Percentiles rank a stretch among this genome's conserved stretches.
Conservation (phyloP, 371 early-diverging fungal species). For the Actinomortierella wolfii region DNA sequence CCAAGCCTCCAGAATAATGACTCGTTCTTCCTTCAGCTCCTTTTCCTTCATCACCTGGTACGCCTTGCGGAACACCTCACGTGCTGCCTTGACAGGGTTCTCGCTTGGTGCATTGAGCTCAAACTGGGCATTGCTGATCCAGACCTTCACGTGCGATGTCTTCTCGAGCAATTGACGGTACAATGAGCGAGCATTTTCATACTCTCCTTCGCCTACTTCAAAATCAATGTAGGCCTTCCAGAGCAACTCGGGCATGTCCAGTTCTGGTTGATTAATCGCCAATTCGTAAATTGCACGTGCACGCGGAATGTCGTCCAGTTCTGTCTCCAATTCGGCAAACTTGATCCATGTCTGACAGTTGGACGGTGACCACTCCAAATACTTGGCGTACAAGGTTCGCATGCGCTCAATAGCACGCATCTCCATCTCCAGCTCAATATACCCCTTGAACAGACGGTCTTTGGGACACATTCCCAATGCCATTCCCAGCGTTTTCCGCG, state of each 20-base stretch:
- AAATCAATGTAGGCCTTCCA: constrained; percentile 99
- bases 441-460: constrained; percentile 88
- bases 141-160: constrained; percentile 97
- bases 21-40: constrained; percentile 79
- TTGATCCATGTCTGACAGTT: constrained; percentile 95
- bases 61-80: constrained; percentile 77
- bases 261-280: constrained; percentile 80
- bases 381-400: constrained; percentile 87
- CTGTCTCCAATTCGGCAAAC: constrained; percentile 88
- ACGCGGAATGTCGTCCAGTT: constrained; percentile 88
- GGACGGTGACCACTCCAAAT: constrained; percentile 81
- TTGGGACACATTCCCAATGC: constrained; percentile 87
- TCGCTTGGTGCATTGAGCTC: constrained; percentile 71
- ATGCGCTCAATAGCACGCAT: constrained; percentile 95
- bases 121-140: constrained; percentile 93
- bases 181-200: constrained; percentile 73
- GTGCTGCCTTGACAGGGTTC: constrained; percentile 59
- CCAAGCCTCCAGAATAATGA: constrained; percentile 91
- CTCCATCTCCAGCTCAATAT: constrained; percentile 93
- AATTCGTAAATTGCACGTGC: constrained; percentile 88
- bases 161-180: constrained; percentile 86
- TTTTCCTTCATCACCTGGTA: constrained; percentile 71
- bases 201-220: constrained; percentile 85
- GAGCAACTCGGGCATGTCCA: constrained; percentile 96
- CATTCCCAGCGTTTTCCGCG: constrained; percentile 85